Conservation (phyloP, 2,329 filamentous ascomycete species). For the Alternaria sp. region DNA sequence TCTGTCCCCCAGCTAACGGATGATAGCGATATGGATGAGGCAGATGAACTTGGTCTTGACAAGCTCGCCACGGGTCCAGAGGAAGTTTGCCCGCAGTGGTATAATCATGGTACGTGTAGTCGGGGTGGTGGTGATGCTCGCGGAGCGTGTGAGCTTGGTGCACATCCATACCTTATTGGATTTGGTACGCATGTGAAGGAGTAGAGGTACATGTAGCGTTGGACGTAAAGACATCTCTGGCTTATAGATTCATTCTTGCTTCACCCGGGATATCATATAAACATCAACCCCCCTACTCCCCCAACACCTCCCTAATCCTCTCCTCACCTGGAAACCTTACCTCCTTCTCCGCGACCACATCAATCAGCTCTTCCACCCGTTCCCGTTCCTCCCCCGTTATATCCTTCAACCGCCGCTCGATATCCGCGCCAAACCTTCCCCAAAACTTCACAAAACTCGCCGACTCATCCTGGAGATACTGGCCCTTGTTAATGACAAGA, state of each 20-base stretch:
- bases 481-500: not conserved
- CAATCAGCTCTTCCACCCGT: not conserved
- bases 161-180: not conserved
- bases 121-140: not conserved
- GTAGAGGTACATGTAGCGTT: not conserved
- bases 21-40: not conserved
- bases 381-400: not conserved
- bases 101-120: not conserved
- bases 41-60: not conserved
- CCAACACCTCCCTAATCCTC: not conserved
- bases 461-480: not conserved
- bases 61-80: too few relatives aligned
- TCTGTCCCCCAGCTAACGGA: not conserved
- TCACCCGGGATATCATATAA: too few relatives aligned
- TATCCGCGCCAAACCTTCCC: not conserved
- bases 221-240: rapidly evolving
- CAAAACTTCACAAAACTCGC: not conserved
- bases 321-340: not conserved
- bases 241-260: too few relatives aligned
- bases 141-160: not conserved
- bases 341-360: not conserved
- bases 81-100: not conserved
- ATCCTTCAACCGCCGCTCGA: not conserved
- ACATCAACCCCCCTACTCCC: not conserved
- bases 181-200: not conserved